A percentile compares a stretch with the other conserved stretches of the same genome.
These are phyloP conservation scores for Septoria petroselini DNA, from an alignment of 2,329 filamentous ascomycete genomes.

Conservation along the genomic window DNA sequence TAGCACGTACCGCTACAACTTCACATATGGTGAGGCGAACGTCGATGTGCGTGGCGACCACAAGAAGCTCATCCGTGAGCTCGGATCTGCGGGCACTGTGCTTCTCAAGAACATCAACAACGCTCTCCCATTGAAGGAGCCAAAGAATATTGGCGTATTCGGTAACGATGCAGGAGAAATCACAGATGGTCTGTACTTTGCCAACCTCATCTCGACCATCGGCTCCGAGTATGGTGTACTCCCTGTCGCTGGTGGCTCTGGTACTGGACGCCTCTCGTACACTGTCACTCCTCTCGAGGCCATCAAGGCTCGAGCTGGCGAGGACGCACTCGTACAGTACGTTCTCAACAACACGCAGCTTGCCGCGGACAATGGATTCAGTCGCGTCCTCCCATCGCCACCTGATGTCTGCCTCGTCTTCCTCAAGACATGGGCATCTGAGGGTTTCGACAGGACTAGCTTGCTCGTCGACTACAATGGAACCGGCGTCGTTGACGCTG, in stretches of 20 bases:
- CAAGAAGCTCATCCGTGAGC: slow-evolving; percentile 40
- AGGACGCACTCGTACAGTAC: slow-evolving; percentile 46
- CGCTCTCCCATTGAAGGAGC: slow-evolving; percentile 53
- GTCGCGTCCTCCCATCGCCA: slow-evolving; percentile 45
- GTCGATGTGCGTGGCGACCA: slow-evolving; percentile 42
- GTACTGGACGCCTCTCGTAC: slow-evolving; percentile 42
- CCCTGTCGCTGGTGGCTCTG: slow-evolving; percentile 42
- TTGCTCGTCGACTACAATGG: slow-evolving; percentile 46
- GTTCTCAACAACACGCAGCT: slow-evolving; percentile 42
- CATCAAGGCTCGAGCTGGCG: slow-evolving; percentile 39
- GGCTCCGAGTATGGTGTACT: slow-evolving; percentile 48
- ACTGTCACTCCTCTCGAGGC: slow-evolving; percentile 44
- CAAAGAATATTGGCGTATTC: slow-evolving; percentile 50
- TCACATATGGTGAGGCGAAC: slow-evolving; percentile 33
- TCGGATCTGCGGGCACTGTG: slow-evolving; percentile 44
- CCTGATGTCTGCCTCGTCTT: slow-evolving; percentile 55
- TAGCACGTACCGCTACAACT: slow-evolving; percentile 52
- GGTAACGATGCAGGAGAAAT: slow-evolving; percentile 49
- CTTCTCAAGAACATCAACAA: slow-evolving; percentile 52
- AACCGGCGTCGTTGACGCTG: slow-evolving; percentile 33
- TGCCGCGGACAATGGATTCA: slow-evolving; percentile 29
- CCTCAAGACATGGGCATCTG: slow-evolving; percentile 54
- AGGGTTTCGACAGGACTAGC: slow-evolving; percentile 45
- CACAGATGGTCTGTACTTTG: slow-evolving; percentile 50
- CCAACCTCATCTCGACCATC: slow-evolving; percentile 24